Base-by-base conservation (phyloP, 371 early-diverging fungal genomes). In the Batkoa obscura region DNA sequence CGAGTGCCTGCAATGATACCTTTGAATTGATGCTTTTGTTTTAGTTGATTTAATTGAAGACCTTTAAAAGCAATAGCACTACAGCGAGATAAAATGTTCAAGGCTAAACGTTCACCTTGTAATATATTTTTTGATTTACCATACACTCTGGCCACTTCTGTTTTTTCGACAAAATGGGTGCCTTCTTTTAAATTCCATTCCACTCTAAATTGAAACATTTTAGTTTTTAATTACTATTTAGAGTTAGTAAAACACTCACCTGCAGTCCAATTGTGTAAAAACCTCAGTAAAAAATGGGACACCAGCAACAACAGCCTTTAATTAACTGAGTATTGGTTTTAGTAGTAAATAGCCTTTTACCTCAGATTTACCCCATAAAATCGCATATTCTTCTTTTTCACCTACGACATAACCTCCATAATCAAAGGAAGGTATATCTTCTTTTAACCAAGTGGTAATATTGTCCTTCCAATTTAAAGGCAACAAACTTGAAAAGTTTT, bases 391-490 rank as follows among this genome's bases (percentile, higher is more conserved):
- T n/a, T 78, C 79, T 12, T 76, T 73, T 61, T 88, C 86, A 58
- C 95, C 94, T 23, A 97, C 95, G 38, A 94, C 95, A 64, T 75
- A 92, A 46, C 94, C 97, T 48, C 94, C 95, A 66, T 88, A 92
- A 71, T 97, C 97, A 67, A 97, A 94, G 13, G 87, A 84, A 3
- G 97, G 94, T 12, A 88, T 84, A 70, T 97, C 97, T 68, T 97
- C 94, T 58, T 78, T 72, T 31, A 95, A 75, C 82, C 92, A 95
- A 52, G 70, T 67, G 0, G 75, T 59, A n/a, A 92, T 79, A 35
- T 72, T 60, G 38, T 70, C 60, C 59, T 77, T 79, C 74, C 79
- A 86, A 58, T 74, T 74, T 15, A 75, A 77, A 3, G 89, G 84
- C 30, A 89, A 80, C 41, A 91, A 75, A 62, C 86, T 79, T 41